Conservation (phyloP, 495 filamentous ascomycete genomes). For the Penicillium maclennaniae region DNA sequence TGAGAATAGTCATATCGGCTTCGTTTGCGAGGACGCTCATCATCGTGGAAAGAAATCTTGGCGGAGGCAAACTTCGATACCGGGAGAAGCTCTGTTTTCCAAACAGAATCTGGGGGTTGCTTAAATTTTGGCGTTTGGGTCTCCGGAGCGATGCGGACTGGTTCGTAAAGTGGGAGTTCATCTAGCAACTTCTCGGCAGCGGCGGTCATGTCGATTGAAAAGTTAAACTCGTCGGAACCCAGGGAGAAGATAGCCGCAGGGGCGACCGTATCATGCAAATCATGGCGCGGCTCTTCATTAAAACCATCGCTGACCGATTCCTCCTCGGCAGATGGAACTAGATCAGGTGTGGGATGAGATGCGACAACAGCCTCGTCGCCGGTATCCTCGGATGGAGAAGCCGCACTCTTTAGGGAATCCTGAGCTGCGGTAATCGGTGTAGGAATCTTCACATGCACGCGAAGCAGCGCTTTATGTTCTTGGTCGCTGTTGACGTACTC, state of each 20-base stretch:
- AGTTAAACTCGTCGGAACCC: slow-evolving; percentile 75
- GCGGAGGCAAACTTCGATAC: slow-evolving; percentile 81
- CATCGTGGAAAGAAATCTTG: slow-evolving; percentile 66
- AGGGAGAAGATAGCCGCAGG: slow-evolving; percentile 81
- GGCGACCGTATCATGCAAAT: slow-evolving; percentile 39
- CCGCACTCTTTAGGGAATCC: slow-evolving; percentile 20
- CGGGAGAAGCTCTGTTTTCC: slow-evolving; percentile 74
- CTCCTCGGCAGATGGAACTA: slow-evolving; percentile 61
- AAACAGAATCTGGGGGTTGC: slow-evolving; percentile 60
- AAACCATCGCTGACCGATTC: slow-evolving; percentile 49
- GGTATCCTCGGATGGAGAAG: slow-evolving; percentile 29
- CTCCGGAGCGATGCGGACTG: slow-evolving; percentile 56
- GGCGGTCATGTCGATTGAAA: slow-evolving; percentile 70
- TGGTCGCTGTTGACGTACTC: slow-evolving; percentile 65
- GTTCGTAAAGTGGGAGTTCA: slow-evolving; percentile 75
- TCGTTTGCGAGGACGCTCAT: slow-evolving; percentile 67
- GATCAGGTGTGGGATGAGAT: slow-evolving; percentile 63
- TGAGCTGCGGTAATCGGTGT: slow-evolving; percentile 9
- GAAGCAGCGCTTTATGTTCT: slow-evolving; percentile 60
- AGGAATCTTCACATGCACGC: slow-evolving; percentile 54
- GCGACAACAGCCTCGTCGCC: slow-evolving; percentile 30
- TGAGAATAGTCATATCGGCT: slow-evolving; percentile 73
- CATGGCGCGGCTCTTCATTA: slow-evolving; percentile 43
- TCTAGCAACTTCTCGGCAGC: slow-evolving; percentile 77
- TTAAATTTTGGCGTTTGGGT: slow-evolving; percentile 52